These are phyloP conservation scores for Podila epicladia DNA, from an alignment of 192 early-diverging fungal genomes.

Conservation along the genomic window DNA sequence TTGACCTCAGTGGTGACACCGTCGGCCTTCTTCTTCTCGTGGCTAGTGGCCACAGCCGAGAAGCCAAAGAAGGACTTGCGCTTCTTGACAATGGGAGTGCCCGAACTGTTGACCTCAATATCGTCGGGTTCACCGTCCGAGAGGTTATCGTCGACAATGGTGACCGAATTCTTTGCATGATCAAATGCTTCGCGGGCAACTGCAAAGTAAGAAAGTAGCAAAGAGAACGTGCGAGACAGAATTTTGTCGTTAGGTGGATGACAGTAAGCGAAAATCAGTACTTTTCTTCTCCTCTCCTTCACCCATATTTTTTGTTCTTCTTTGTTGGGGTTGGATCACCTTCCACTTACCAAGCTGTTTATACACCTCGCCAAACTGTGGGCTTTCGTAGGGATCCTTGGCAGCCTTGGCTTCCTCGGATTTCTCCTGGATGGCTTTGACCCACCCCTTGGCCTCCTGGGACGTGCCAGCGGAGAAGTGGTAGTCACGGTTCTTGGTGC, in stretches of 20 bases:
- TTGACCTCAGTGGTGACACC: slow-evolving; percentile 42
- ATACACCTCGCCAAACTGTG: slow-evolving; percentile 50
- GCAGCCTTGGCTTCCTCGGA: slow-evolving; percentile 37
- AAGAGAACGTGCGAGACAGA: neutral
- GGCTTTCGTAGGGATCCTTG: slow-evolving; percentile 14
- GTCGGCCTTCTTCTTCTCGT: slow-evolving; percentile 44
- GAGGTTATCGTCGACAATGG: slow-evolving; percentile 42
- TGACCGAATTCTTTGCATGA: slow-evolving; percentile 37
- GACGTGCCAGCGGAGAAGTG: slow-evolving; percentile 45
- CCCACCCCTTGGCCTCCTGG: slow-evolving; percentile 49
- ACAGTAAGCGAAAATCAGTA: neutral
- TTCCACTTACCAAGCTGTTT: slow-evolving; percentile 49
- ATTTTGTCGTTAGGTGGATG: neutral
- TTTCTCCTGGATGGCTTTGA: slow-evolving; percentile 48
- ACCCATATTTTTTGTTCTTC: neutral
- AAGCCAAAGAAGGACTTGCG: slow-evolving; percentile 52
- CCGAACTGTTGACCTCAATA: slow-evolving; percentile 38
- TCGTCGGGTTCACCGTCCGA: slow-evolving; percentile 50
- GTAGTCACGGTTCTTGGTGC: slow-evolving; percentile 50
- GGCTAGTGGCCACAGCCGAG: slow-evolving; percentile 40
- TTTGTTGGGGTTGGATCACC: neutral
- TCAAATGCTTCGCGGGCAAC: slow-evolving; percentile 48
- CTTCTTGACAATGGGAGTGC: slow-evolving; percentile 45
- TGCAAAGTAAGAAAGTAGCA: neutral
- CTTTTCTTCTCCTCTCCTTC: neutral